Percentiles rank a stretch among this genome's conserved stretches.
phyloP scores from a whole-genome alignment of 2,329 filamentous ascomycete species.

The Aspergillus felis region DNA sequence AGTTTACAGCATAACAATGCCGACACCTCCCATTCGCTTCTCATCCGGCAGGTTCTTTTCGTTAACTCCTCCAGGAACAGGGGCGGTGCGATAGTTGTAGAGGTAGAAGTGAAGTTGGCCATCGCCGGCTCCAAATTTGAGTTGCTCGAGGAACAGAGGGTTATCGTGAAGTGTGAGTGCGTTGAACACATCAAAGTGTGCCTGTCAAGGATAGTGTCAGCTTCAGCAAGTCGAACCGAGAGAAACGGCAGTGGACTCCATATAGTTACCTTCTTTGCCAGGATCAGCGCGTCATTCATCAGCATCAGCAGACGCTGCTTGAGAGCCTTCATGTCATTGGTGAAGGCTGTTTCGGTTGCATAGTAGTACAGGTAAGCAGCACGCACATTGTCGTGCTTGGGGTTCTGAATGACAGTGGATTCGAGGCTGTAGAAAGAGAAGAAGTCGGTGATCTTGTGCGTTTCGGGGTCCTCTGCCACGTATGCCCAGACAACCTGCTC shows the following conservation, averaged over 20 bases:
- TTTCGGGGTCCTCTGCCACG: conserved; percentile 71
- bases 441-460: conserved; percentile 87
- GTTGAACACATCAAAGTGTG: conserved; percentile 93
- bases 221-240: neutral
- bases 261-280: conserved; percentile 67
- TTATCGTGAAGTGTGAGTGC: conserved; percentile 93
- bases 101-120: conserved; percentile 95
- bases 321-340: conserved; percentile 52
- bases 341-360: conserved; percentile 74
- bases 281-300: conserved; percentile 78
- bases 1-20: conserved; percentile 72
- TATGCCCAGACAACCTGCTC: conserved; percentile 93
- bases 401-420: conserved; percentile 81
- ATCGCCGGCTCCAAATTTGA: conserved; percentile 92
- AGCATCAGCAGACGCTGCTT: conserved; percentile 77
- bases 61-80: conserved; percentile 82
- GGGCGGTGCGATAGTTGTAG: conserved; percentile 89
- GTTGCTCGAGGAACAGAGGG: conserved; percentile 83
- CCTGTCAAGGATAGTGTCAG: conserved; percentile 33
- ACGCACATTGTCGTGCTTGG: conserved; percentile 72
- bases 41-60: conserved; percentile 72
- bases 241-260: neutral
- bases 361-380: conserved; percentile 99
- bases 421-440: conserved; percentile 96
- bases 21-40: conserved; percentile 77